Evolutionary conservation across 371 early-diverging fungal species (phyloP).

Genomic region (Chytridium lagenaria): DNA sequence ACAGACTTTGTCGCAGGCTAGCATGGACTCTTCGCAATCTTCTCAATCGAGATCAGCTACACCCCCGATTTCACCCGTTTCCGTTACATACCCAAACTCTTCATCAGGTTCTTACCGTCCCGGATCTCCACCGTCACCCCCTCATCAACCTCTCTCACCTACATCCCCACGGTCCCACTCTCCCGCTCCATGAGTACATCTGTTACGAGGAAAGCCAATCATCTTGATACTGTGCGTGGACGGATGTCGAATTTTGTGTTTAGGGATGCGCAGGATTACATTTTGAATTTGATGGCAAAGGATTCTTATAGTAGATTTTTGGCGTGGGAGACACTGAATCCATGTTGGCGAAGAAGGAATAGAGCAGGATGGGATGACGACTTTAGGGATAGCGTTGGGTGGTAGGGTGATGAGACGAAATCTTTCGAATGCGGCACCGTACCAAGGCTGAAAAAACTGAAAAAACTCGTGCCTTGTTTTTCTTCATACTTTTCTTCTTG

Average conservation of each 20-base stretch:
- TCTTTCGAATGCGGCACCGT: too few species aligned
- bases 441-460: too few species aligned
- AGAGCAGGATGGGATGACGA: constrained; percentile 6
- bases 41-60: too few species aligned
- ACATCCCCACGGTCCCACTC: neutral
- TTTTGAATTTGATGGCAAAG: constrained; percentile 43
- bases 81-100: neutral
- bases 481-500: too few species aligned
- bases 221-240: neutral
- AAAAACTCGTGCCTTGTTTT: too few species aligned
- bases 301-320: constrained; percentile 44
- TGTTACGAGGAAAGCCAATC: too few species aligned
- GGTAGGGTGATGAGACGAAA: too few species aligned
- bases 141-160: neutral
- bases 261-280: constrained; percentile 32
- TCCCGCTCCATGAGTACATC: too few species aligned
- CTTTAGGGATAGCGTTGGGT: too few species aligned
- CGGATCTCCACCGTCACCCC: neutral
- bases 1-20: too few species aligned
- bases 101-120: neutral
- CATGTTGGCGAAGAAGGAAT: neutral
- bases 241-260: constrained; percentile 25
- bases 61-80: too few species aligned
- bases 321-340: constrained; percentile 29
- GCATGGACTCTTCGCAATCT: too few species aligned